A percentile compares a stretch with the other conserved stretches of the same genome.
Conservation (phyloP, 208 protist genomes). For the Strigomonas culicis region DNA sequence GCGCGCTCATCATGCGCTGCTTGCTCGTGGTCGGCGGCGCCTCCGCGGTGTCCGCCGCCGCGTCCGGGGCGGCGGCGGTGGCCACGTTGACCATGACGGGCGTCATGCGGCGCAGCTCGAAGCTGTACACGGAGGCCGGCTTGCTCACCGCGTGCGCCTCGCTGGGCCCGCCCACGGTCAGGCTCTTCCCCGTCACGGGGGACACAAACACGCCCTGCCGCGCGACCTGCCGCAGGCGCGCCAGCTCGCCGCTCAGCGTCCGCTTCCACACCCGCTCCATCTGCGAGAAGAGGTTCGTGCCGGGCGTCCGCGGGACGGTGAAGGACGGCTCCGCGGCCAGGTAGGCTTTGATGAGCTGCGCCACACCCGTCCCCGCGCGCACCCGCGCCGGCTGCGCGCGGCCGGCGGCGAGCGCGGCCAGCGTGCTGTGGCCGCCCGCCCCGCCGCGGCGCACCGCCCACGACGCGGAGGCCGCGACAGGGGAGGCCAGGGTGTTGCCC, state of each 20-base stretch:
- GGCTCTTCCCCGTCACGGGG: constrained; percentile 16
- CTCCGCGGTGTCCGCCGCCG: neutral
- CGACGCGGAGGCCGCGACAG: constrained; percentile 23
- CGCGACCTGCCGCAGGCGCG: constrained; percentile 4
- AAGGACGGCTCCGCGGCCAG: neutral
- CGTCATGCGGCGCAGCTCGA: constrained; percentile 86
- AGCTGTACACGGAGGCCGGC: constrained; percentile 68
- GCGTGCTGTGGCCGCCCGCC: neutral
- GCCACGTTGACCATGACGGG: constrained; percentile 34
- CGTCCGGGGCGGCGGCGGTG: constrained; percentile 2
- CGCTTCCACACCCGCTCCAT: constrained; percentile 14
- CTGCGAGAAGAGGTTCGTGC: neutral
- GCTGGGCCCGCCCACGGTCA: constrained; percentile 1
- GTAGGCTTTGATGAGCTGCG: neutral
- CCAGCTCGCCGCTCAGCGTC: constrained; percentile 13
- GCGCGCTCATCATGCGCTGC: neutral
- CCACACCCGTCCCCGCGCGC: neutral
- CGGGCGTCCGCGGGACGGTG: neutral
- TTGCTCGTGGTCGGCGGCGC: neutral
- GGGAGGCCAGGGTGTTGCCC: constrained; percentile 36
- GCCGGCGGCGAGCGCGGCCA: neutral
- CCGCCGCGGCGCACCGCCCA: constrained; percentile 45
- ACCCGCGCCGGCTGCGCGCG: too few species aligned
- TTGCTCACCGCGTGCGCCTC: neutral
- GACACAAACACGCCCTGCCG: constrained; percentile 14